Evolutionary conservation across 108 stramenopile genomes (phyloP).

Genomic region (Mediolabrus comicus): DNA sequence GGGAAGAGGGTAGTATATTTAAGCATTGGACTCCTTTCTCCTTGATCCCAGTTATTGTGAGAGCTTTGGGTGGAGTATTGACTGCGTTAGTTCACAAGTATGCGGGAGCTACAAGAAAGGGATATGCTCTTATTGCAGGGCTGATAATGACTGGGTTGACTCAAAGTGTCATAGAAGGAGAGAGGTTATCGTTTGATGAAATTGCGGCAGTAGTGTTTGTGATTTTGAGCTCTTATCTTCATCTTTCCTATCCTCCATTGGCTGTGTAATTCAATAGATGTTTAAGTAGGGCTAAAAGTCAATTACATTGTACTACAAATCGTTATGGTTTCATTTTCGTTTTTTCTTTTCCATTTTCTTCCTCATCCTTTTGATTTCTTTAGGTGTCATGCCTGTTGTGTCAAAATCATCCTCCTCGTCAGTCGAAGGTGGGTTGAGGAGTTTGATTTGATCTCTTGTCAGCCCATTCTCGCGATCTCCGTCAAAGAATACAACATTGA

Average conservation of each 20-base stretch:
- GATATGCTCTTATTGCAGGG: constrained; percentile 70
- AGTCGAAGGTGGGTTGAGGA: constrained; percentile 54
- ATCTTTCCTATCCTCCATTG: constrained; percentile 48
- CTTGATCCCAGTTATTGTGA: constrained; percentile 48
- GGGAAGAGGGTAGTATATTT: constrained; percentile 42
- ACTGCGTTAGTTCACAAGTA: constrained; percentile 82
- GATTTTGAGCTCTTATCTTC: constrained; percentile 55
- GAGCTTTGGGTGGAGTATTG: constrained; percentile 79
- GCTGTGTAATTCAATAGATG: constrained; percentile 7
- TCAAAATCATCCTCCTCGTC: constrained; percentile 44
- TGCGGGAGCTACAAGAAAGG: constrained; percentile 72
- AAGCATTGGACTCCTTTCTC: constrained; percentile 43
- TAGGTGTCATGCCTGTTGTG: constrained; percentile 70
- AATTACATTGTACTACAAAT: neutral
- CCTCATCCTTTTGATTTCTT: constrained; percentile 76
- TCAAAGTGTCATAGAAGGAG: constrained; percentile 52
- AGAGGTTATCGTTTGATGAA: constrained; percentile 50
- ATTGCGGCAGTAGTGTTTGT: constrained; percentile 53
- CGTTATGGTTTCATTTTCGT: constrained; percentile 6
- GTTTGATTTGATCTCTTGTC: constrained; percentile 58
- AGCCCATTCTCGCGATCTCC: constrained; percentile 72
- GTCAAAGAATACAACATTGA: constrained; percentile 82
- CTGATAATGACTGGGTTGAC: constrained; percentile 53
- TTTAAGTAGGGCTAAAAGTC: neutral
- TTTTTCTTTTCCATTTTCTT: constrained; percentile 73